Base-by-base conservation (phyloP, 345 rosid genomes). In the Angophora floribunda region DNA sequence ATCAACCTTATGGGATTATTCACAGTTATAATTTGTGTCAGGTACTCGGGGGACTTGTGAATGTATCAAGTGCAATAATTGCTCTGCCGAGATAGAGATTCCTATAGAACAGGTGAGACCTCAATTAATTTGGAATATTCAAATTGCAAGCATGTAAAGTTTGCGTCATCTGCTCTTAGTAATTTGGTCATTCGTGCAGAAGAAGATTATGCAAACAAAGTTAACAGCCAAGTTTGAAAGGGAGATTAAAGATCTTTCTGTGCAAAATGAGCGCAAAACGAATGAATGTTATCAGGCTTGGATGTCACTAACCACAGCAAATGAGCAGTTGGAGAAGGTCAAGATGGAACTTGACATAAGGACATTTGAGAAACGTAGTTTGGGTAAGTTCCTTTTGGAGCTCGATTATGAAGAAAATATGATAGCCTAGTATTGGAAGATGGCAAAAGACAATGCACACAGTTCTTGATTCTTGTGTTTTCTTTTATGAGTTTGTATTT, bases 271-370 rank as follows among this genome's bases (percentile, higher is more conserved):
- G 89, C 96, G 86, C 52, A 97, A 97, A 95, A 88, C 97, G 61
- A 93, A 96, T 91, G 99, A 98, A 93, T 98, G 99, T 89, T 97
- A 95, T 86, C 97, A 98, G 91, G 99, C 99, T 8, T 98, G 99
- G 99, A 97, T 96, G 98, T 96, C 99, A 85, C 90, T 98, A 88
- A 91, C 97, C 89, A 92, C 97, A 49, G 94, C 98, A 86, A 95
- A 92, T 92, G 97, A 95, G 91, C 94, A 93, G 91, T 94, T 98
- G 92, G 96, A 94, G 94, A 95, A 94, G 91, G 96, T 95, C 88
- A 92, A 93, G 90, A 96, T 97, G 98, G 99, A 96, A 85, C 99
- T 97, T 28, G 98, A 97, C 92, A 95, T 91, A 91, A 96, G 94
- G 92, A 94, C 92, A 91, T 96, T 87, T 47, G 92, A 93, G 91